Percentiles rank a stretch among this genome's conserved stretches.
Evolutionary conservation across 108 stramenopile species (phyloP).

Genomic region (Parietichytrium sp.): DNA sequence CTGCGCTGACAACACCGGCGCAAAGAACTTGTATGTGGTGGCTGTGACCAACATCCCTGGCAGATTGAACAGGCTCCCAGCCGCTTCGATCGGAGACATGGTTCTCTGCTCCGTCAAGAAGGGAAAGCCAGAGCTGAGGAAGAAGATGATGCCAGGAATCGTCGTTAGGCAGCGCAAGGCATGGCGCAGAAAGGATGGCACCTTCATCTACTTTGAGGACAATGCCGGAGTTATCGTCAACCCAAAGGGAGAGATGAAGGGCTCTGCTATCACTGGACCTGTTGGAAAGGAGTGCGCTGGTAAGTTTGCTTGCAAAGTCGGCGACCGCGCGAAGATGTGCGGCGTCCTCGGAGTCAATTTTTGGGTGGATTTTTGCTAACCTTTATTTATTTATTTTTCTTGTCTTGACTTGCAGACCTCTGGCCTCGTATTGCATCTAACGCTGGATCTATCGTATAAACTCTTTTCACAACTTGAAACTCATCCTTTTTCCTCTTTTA

Average conservation of each 20-base stretch:
- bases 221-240: slow-evolving; percentile 99
- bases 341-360: too few relatives aligned
- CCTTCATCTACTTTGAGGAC: slow-evolving; percentile 99
- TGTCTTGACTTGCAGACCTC: too few relatives aligned
- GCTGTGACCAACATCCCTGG: slow-evolving; percentile 96
- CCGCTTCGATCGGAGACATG: slow-evolving; percentile 94
- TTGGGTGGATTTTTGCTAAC: too few relatives aligned
- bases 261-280: slow-evolving; percentile 95
- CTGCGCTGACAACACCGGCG: slow-evolving; percentile 99
- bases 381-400: too few relatives aligned
- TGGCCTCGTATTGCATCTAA: slow-evolving; percentile 99
- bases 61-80: slow-evolving; percentile 94
- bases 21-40: slow-evolving; percentile 97
- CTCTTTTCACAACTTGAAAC: too few relatives aligned
- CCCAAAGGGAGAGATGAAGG: slow-evolving; percentile 99
- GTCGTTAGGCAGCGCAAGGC: slow-evolving; percentile 98
- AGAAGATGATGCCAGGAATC: slow-evolving; percentile 98
- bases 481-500: too few relatives aligned
- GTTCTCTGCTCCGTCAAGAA: slow-evolving; percentile 98
- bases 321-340: too few relatives aligned
- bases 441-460: slow-evolving; percentile 93
- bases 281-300: slow-evolving; percentile 99
- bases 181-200: slow-evolving; percentile 98
- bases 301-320: too few relatives aligned
- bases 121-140: slow-evolving; percentile 99